phyloP scores from a whole-genome alignment of 305 asterid genomes.

The Fraxinus baroniana region DNA sequence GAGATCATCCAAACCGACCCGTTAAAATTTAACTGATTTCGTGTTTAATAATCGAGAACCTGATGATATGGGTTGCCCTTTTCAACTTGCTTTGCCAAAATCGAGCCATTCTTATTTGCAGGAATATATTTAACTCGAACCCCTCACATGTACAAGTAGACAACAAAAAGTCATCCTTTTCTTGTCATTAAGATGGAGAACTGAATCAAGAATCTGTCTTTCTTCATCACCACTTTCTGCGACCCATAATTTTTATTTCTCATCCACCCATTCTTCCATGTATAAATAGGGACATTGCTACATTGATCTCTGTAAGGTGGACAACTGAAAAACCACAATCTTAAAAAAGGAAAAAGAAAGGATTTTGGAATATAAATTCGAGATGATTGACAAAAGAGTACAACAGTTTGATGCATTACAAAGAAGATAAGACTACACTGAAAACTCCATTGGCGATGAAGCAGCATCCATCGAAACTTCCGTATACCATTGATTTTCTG shows the following conservation, averaged over 20 bases:
- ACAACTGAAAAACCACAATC: neutral
- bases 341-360: neutral
- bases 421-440: constrained; percentile 9
- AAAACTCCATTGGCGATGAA: constrained; percentile 25
- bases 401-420: neutral
- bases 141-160: neutral
- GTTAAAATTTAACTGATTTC: neutral
- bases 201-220: neutral
- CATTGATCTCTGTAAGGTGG: neutral
- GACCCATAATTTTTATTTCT: neutral
- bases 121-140: neutral
- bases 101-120: neutral
- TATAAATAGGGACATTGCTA: neutral
- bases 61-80: neutral
- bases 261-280: neutral
- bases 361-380: neutral
- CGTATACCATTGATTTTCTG: constrained; percentile 58
- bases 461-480: constrained; percentile 39
- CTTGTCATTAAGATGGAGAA: neutral
- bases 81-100: neutral
- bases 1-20: neutral
- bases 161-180: neutral
- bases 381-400: neutral
- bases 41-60: neutral
- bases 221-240: neutral